Evolutionary conservation across 805 yeast genomes (phyloP).

Genomic region (Lachancea cidri): DNA sequence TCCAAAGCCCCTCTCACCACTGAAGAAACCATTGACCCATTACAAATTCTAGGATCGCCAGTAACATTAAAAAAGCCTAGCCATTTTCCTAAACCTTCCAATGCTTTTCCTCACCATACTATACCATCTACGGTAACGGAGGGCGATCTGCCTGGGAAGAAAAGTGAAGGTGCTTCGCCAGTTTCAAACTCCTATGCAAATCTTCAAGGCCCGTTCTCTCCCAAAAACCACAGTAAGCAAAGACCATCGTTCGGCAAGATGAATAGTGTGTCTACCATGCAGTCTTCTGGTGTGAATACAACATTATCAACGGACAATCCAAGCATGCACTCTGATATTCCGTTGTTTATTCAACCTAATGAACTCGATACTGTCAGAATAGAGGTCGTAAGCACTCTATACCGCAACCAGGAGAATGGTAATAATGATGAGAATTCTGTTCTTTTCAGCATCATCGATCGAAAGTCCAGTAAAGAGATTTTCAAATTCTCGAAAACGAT

Average conservation of each 20-base stretch:
- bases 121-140: not conserved
- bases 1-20: not conserved
- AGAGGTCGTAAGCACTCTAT: conserved; percentile 45
- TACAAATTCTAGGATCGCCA: conserved; percentile 6
- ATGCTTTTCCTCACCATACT: not conserved
- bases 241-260: not conserved
- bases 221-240: conserved; percentile 2
- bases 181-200: not conserved
- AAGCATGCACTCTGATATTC: conserved; percentile 33
- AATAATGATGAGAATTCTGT: conserved; percentile 54
- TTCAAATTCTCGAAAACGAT: conserved; percentile 69
- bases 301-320: not conserved
- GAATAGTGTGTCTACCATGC: not conserved
- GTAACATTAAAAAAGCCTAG: conserved; percentile 4
- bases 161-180: not conserved
- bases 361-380: conserved; percentile 50
- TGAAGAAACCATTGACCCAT: not conserved
- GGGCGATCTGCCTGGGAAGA: not conserved
- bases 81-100: not conserved
- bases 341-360: conserved; percentile 53
- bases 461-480: conserved; percentile 56
- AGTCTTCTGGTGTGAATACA: not conserved
- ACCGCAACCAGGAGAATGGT: conserved; percentile 34
- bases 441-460: conserved; percentile 59
- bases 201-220: not conserved